Conservation (phyloP, 345 rosid genomes). For the Populus simonii region DNA sequence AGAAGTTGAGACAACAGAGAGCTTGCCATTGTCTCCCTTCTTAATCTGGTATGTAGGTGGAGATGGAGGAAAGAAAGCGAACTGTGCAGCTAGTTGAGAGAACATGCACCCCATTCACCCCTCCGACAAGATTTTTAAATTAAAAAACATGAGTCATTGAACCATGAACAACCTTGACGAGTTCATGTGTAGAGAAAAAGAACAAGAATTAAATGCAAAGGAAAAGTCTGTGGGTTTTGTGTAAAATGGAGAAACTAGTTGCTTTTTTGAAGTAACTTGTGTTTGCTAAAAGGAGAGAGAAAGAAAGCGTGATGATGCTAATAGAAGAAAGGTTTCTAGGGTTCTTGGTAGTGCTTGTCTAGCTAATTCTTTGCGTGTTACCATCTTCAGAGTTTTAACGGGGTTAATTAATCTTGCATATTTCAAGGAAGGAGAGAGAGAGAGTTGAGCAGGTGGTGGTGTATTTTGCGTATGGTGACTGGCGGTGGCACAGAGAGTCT, state of each 20-base stretch:
- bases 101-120: constrained; percentile 87
- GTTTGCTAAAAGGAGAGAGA: background rate
- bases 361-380: constrained; percentile 12
- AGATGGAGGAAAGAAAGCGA: constrained; percentile 96
- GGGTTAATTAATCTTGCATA: background rate
- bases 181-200: background rate
- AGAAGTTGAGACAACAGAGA: constrained; percentile 57
- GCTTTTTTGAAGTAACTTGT: background rate
- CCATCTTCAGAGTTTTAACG: no score
- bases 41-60: constrained; percentile 90
- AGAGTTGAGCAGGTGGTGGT: background rate
- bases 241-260: background rate
- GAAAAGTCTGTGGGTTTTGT: background rate
- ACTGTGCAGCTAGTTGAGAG: constrained; percentile 91
- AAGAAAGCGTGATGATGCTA: background rate
- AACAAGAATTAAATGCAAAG: background rate
- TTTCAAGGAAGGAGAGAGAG: constrained; percentile 8
- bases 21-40: constrained; percentile 58
- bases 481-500: background rate
- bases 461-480: background rate
- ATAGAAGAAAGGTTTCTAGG: background rate
- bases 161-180: background rate
- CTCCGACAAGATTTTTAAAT: constrained; percentile 4
- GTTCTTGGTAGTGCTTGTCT: constrained; percentile 3
- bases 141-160: background rate